These are phyloP conservation scores for Trichosphaerium sp. DNA, from an alignment of 78 protist species.

Conservation along the genomic window DNA sequence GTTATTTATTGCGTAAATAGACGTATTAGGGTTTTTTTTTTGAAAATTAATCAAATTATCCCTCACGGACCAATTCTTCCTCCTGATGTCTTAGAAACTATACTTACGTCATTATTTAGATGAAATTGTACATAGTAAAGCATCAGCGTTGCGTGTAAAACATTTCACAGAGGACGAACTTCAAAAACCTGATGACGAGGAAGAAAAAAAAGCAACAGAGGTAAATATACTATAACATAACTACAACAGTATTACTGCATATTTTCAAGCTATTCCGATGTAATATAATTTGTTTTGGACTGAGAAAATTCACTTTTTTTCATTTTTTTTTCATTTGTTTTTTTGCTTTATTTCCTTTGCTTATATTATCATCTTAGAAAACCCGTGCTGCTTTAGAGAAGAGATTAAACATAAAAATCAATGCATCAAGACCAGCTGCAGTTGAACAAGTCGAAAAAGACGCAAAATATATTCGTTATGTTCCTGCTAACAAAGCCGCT, in stretches of 20 bases:
- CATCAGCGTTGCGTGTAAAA: constrained; percentile 40
- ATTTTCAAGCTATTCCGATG: too few species aligned
- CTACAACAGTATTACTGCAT: too few species aligned
- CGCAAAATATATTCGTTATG: constrained; percentile 43
- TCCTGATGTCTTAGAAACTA: too few species aligned
- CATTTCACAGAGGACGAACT: constrained; percentile 41
- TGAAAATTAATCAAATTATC: too few species aligned
- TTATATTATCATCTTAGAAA: too few species aligned
- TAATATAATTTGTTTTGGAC: not conserved
- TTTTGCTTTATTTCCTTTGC: not conserved
- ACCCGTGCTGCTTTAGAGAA: constrained; percentile 48
- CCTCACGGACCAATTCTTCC: too few species aligned
- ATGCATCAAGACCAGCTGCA: constrained; percentile 19
- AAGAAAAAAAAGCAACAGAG: constrained; percentile 15
- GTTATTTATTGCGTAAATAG: too few species aligned
- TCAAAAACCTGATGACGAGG: constrained; percentile 55
- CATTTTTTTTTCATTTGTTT: not conserved
- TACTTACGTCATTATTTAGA: too few species aligned
- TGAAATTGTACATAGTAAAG: too few species aligned
- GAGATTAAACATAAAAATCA: constrained; percentile 26
- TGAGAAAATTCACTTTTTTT: not conserved
- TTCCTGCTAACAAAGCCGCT: constrained; percentile 21
- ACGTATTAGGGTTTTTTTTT: too few species aligned
- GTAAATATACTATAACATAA: not conserved
- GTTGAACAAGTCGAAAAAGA: not conserved